Percentiles rank a stretch among this genome's conserved stretches.
These are phyloP conservation scores for Aspergillus sp. DNA, from an alignment of 2,329 filamentous ascomycete species.

Conservation along the genomic window DNA sequence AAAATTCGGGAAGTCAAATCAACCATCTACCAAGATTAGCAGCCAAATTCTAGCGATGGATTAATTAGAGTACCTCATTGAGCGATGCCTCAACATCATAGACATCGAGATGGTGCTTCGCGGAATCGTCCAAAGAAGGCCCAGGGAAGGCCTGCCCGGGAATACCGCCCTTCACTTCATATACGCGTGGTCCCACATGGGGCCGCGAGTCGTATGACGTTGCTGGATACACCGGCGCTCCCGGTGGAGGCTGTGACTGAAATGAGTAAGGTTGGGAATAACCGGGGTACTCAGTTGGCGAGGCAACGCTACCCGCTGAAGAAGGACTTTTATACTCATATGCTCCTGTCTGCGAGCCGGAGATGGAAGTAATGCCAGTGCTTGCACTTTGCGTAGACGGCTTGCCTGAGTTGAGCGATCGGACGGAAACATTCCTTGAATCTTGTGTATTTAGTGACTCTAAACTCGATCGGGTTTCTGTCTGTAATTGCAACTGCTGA, in stretches of 20 bases:
- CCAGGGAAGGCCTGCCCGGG: constrained; percentile 27
- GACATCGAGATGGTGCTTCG: constrained; percentile 64
- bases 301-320: constrained; percentile 40
- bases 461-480: constrained; percentile 39
- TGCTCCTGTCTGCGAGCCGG: constrained; percentile 36
- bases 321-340: constrained; percentile 41
- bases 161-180: constrained; percentile 36
- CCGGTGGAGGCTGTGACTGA: constrained; percentile 32
- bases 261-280: constrained; percentile 32
- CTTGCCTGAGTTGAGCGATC: constrained; percentile 42
- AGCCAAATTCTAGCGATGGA: constrained; percentile 4
- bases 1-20: constrained; percentile 45
- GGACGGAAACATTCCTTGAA: constrained; percentile 41
- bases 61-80: constrained; percentile 43
- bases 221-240: constrained; percentile 32
- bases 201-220: constrained; percentile 32
- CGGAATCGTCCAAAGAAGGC: constrained; percentile 43
- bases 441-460: constrained; percentile 41
- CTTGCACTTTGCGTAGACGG: constrained; percentile 43
- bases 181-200: constrained; percentile 29
- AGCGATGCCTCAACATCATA: constrained; percentile 58
- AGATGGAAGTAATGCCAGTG: constrained; percentile 37
- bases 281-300: constrained; percentile 36
- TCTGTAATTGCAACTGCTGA: constrained; percentile 32
- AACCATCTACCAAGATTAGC: constrained; percentile 38